Percentiles rank a stretch among this genome's conserved stretches.
These are phyloP conservation scores for Vitis cinerea DNA, from an alignment of 164 flowering plant species.

Conservation along the genomic window DNA sequence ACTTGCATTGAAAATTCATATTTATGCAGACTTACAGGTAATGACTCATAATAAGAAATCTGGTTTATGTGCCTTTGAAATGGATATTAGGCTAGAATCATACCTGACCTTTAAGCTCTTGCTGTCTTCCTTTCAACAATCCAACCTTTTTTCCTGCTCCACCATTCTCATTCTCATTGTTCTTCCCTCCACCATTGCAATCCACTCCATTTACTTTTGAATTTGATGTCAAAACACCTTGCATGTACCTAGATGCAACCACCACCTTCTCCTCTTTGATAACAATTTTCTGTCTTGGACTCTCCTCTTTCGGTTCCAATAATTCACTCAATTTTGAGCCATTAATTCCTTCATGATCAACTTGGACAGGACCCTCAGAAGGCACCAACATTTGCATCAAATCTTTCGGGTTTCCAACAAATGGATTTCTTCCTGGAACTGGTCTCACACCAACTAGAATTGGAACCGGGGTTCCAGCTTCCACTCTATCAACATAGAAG, in stretches of 20 bases:
- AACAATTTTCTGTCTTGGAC: constrained; percentile 48
- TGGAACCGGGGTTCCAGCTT: constrained; percentile 83
- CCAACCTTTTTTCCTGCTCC: constrained; percentile 35
- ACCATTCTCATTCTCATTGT: constrained; percentile 37
- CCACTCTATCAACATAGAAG: constrained; percentile 72
- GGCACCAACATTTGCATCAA: constrained; percentile 82
- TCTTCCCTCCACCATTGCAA: constrained; percentile 23
- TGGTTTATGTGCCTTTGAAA: not conserved
- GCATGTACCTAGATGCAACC: constrained; percentile 93
- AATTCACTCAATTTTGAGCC: constrained; percentile 27
- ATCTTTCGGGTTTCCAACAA: constrained; percentile 85
- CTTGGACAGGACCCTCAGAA: constrained; percentile 34
- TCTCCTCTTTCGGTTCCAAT: constrained; percentile 30
- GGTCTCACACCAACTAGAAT: constrained; percentile 76
- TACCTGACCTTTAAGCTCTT: constrained; percentile 74
- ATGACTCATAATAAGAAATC: too few relatives aligned
- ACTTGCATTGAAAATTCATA: too few relatives aligned
- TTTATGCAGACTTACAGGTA: not conserved
- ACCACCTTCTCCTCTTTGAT: constrained; percentile 81
- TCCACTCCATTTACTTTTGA: constrained; percentile 33
- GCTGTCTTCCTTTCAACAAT: constrained; percentile 34
- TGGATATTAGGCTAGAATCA: constrained; percentile 3
- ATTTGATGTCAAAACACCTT: constrained; percentile 43
- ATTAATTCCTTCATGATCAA: constrained; percentile 25
- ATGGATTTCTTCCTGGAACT: constrained; percentile 77